Conservation (phyloP, 768 basidiomycete genomes). For the Termitomyces sp. region DNA sequence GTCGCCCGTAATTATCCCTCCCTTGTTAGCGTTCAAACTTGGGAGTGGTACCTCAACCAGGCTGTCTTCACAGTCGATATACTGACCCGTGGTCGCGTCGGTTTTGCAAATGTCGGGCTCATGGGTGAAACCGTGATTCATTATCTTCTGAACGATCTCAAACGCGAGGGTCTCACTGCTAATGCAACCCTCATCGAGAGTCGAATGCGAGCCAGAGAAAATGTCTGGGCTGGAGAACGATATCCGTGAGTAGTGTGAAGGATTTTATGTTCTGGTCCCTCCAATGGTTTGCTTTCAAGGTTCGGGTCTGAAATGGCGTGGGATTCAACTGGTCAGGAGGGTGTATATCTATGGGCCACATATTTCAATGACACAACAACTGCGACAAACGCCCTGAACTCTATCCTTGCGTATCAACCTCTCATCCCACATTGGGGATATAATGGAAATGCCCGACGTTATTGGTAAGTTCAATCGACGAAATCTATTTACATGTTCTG, state of each 20-base stretch:
- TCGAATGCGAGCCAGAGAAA: constrained; percentile 40
- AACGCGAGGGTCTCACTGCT: constrained; percentile 41
- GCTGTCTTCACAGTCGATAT: constrained; percentile 40
- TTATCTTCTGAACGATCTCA: constrained; percentile 41
- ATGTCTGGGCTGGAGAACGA: constrained; percentile 38
- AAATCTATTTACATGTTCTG: background rate
- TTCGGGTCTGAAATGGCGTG: constrained; percentile 59
- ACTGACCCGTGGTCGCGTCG: constrained; percentile 41
- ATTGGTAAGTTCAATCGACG: constrained; percentile 32
- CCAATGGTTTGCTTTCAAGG: constrained; percentile 19
- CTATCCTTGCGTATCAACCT: constrained; percentile 52
- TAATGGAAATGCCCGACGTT: constrained; percentile 53
- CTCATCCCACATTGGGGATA: constrained; percentile 57
- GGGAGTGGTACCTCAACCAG: constrained; percentile 56
- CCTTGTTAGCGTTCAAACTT: constrained; percentile 38
- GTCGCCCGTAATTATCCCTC: constrained; percentile 52
- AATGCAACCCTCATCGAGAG: constrained; percentile 42
- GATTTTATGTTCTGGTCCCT: background rate
- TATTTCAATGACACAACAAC: constrained; percentile 49
- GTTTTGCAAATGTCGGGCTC: constrained; percentile 39
- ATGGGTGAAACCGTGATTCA: constrained; percentile 55
- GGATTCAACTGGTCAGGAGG: constrained; percentile 53
- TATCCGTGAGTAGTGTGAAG: constrained; percentile 38
- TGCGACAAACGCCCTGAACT: constrained; percentile 46
- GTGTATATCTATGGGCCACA: constrained; percentile 48